A percentile compares a stretch with the other conserved stretches of the same genome.
phyloP scores from a whole-genome alignment of 2,329 filamentous ascomycete genomes.

The Xylariales sp. region DNA sequence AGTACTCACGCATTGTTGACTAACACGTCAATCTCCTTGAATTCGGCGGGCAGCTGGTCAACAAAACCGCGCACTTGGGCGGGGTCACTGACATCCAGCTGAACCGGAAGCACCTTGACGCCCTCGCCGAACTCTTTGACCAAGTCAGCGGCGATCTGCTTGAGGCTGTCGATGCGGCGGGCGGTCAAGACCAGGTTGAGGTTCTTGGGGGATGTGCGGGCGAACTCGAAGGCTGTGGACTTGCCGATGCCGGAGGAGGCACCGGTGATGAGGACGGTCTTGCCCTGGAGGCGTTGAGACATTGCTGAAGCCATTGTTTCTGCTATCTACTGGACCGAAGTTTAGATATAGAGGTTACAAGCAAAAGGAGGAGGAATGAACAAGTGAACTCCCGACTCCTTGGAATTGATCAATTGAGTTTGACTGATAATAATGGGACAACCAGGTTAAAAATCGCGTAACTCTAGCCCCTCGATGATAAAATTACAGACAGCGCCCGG shows the following conservation, averaged over 20 bases:
- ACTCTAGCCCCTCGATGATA: no score
- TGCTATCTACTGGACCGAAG: no score
- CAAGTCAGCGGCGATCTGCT: constrained; percentile 74
- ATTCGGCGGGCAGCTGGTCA: constrained; percentile 69
- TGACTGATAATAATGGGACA: no score
- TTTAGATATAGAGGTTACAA: no score
- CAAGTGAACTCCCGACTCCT: no score
- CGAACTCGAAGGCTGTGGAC: constrained; percentile 84
- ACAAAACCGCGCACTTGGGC: constrained; percentile 73
- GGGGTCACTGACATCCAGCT: constrained; percentile 81
- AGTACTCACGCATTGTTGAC: constrained; percentile 88
- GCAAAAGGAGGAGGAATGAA: no score
- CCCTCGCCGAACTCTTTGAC: constrained; percentile 69
- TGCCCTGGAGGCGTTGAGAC: constrained; percentile 82
- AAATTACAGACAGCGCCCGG: no score
- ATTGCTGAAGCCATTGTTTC: constrained; percentile 59
- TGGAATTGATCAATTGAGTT: no score
- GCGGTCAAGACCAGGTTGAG: constrained; percentile 86
- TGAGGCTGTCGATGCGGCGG: constrained; percentile 74
- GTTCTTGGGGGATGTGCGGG: constrained; percentile 71
- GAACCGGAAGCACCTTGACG: constrained; percentile 76
- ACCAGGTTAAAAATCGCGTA: no score
- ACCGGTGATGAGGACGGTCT: constrained; percentile 88
- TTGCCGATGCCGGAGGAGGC: constrained; percentile 90
- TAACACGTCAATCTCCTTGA: constrained; percentile 78